A percentile compares a stretch with the other conserved stretches of the same genome.
phyloP scores from a whole-genome alignment of 2,329 filamentous ascomycete genomes.

The Fusarium udum region DNA sequence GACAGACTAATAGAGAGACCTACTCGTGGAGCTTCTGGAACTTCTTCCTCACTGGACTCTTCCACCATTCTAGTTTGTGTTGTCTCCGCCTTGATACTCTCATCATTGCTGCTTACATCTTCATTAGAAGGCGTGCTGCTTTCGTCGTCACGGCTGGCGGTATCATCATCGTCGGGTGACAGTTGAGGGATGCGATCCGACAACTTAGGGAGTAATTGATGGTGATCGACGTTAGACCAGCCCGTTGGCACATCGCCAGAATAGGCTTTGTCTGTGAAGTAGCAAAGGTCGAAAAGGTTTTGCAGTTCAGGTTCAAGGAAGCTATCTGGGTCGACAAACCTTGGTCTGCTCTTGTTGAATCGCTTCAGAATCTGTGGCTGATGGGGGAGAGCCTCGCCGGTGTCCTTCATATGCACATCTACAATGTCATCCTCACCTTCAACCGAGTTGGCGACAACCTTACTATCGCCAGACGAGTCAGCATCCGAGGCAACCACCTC shows the following conservation, averaged over 20 bases:
- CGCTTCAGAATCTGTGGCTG: conserved; percentile 50
- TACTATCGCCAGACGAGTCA: conserved; percentile 73
- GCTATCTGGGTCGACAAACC: conserved; percentile 61
- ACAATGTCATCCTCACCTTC: conserved; percentile 92
- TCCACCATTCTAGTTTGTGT: conserved; percentile 65
- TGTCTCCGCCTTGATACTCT: conserved; percentile 48
- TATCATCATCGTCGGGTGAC: conserved; percentile 56
- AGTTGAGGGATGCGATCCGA: conserved; percentile 57
- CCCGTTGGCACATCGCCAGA: conserved; percentile 74
- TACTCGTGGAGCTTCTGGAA: conserved; percentile 41
- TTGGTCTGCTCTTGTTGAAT: conserved; percentile 62
- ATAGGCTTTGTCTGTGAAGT: conserved; percentile 60
- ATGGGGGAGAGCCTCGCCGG: conserved; percentile 47
- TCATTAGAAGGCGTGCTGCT: conserved; percentile 61
- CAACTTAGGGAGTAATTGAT: conserved; percentile 65
- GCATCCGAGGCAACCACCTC: conserved; percentile 75
- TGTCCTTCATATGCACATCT: conserved; percentile 85
- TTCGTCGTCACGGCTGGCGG: conserved; percentile 59
- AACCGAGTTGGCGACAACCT: conserved; percentile 80
- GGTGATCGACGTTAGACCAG: conserved; percentile 70
- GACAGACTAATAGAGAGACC: background rate
- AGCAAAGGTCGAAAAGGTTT: conserved; percentile 80
- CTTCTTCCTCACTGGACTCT: conserved; percentile 67
- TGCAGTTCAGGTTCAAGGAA: conserved; percentile 72
- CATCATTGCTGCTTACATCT: conserved; percentile 64